Conservation (phyloP, 768 basidiomycete genomes). For the Leccinum ochraceum region DNA sequence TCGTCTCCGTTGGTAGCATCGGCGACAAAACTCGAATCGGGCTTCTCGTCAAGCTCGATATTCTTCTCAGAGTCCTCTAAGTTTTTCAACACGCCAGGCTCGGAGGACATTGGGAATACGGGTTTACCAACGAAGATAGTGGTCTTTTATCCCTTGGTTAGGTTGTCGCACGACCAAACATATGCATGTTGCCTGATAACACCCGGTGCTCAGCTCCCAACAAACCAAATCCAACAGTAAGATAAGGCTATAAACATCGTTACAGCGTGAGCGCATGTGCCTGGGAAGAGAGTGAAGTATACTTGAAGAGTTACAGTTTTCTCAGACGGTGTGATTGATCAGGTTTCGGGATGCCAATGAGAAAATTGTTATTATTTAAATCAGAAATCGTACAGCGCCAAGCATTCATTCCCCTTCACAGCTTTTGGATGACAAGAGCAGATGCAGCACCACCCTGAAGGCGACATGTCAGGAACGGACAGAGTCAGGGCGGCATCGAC, state of each 20-base stretch:
- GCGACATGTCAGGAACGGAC: slow-evolving; percentile 19
- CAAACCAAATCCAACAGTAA: not conserved
- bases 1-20: slow-evolving; percentile 54
- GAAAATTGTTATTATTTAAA: slow-evolving; percentile 17
- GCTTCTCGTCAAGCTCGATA: slow-evolving; percentile 37
- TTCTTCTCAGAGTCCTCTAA: slow-evolving; percentile 19
- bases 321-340: slow-evolving; percentile 8
- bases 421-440: slow-evolving; percentile 83
- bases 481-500: slow-evolving; percentile 34
- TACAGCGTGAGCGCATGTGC: slow-evolving; percentile 8
- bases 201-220: slow-evolving; percentile 1
- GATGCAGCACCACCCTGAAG: slow-evolving; percentile 88
- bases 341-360: not conserved
- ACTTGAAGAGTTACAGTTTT: slow-evolving; percentile 6
- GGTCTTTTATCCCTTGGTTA: slow-evolving; percentile 14
- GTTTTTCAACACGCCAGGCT: slow-evolving; percentile 11
- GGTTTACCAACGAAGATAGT: not conserved
- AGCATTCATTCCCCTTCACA: slow-evolving; percentile 47
- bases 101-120: slow-evolving; percentile 20
- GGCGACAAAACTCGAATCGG: slow-evolving; percentile 27
- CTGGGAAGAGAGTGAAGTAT: not conserved
- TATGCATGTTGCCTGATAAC: slow-evolving; percentile 6
- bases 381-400: slow-evolving; percentile 18
- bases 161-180: not conserved
- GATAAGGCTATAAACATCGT: slow-evolving; percentile 22